Evolutionary conservation across 176 grass and related monocot species (phyloP), one percentile per base, ranked within the genome.

Genomic region (Cenchrus fungigraminus): DNA sequence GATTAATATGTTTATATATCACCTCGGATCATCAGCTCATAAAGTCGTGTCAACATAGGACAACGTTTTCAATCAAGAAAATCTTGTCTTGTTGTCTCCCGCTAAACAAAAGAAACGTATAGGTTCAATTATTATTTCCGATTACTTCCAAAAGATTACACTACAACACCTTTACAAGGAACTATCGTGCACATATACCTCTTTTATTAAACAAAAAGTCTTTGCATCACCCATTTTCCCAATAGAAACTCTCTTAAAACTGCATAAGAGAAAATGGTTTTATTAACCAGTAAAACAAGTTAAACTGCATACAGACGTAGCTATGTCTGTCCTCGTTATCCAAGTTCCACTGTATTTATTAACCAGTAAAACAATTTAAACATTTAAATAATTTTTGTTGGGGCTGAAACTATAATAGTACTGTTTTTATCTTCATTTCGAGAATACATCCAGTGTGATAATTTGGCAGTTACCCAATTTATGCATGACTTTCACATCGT

Each of bases 81-180:
- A 65, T 85, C 22, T 61, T 78, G n/a, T 70, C 56, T 78, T 37
- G 25, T n/a, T 77, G 51, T 68, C 51, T 70, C 53, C 25, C 31
- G 3, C 6, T 63, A 63, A 83, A 37, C 43, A 73, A 73, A 53
- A 73, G 17, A 47, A 20, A 16, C 12, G 8, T 4, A 46, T 62
- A 62, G 15, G 12, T 40, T 40, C 37, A 40, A 10, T 50, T 57
- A 77, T 78, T 85, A 60, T 85, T 78, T 47, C 64, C 2, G 9
- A 49, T 56, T 59, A 17, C 20, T 8, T 11, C 6, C 1, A 16
- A 50, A 85, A 70, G 53, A 60, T 60, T 69, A 11, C 8, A 6
- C 17, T 16, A 31, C 3, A 29, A 78, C 64, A 14, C 68, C 19
- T 60, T 61, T 62, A 78, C 12, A 47, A 47, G 2, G 68, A 68